Evolutionary conservation across 345 rosid genomes (phyloP).

Genomic region (Anacardium occidentale): DNA sequence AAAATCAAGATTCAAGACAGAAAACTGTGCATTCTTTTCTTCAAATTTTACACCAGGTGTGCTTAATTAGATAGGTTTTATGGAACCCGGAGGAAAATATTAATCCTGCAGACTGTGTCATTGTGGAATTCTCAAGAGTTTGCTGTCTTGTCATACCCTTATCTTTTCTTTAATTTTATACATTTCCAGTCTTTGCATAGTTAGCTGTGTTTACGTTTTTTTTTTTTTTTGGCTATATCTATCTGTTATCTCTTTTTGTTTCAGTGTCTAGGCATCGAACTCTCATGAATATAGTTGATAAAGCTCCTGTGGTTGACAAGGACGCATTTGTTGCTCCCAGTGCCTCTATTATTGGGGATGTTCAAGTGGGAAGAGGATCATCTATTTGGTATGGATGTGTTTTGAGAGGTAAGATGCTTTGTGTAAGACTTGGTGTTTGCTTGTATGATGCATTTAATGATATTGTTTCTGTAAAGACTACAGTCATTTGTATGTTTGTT

Average conservation of each 20-base stretch:
- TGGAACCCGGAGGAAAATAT: background rate
- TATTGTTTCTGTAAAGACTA: background rate
- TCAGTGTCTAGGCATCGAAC: constrained; percentile 96
- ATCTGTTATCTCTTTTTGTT: constrained; percentile 17
- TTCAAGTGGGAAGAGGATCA: constrained; percentile 75
- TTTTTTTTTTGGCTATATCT: background rate
- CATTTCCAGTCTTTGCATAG: background rate
- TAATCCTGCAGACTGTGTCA: background rate
- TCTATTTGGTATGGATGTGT: constrained; percentile 97
- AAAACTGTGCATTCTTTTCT: background rate
- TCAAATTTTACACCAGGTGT: background rate
- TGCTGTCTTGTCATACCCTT: background rate
- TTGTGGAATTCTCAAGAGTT: background rate
- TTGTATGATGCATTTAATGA: background rate
- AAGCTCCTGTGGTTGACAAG: constrained; percentile 76
- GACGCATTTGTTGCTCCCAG: constrained; percentile 92
- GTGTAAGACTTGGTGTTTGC: constrained; percentile 1
- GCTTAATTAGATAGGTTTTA: background rate
- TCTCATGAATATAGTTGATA: constrained; percentile 83
- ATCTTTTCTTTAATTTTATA: background rate
- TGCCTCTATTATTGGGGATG: constrained; percentile 85
- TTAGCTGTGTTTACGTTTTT: constrained; percentile 7
- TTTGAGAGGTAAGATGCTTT: constrained; percentile 65
- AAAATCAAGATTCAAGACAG: background rate
- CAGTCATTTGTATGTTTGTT: background rate